phyloP scores from a whole-genome alignment of 352 stramenopile species.

The Phytophthora lateralis region DNA sequence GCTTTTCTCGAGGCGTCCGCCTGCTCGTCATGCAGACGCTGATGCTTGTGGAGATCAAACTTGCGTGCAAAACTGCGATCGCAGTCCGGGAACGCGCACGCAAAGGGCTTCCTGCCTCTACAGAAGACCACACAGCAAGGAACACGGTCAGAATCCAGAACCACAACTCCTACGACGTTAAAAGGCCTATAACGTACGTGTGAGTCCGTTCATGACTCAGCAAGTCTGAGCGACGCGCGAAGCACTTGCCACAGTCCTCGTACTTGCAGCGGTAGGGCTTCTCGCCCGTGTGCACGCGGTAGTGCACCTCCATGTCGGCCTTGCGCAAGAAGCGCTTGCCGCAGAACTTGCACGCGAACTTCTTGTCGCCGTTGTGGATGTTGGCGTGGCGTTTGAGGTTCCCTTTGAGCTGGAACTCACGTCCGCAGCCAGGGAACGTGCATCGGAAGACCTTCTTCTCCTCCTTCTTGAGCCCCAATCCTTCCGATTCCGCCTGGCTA shows the following conservation, averaged over 20 bases:
- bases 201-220: slow-evolving; percentile 80
- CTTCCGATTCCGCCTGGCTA: background rate
- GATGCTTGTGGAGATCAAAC: slow-evolving; percentile 81
- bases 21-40: slow-evolving; percentile 52
- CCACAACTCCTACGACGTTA: background rate
- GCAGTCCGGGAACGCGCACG: slow-evolving; percentile 56
- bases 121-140: slow-evolving; percentile 7
- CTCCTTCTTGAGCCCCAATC: slow-evolving; percentile 2
- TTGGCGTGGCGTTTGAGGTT: slow-evolving; percentile 68
- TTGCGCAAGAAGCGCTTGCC: slow-evolving; percentile 70
- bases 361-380: slow-evolving; percentile 62
- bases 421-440: slow-evolving; percentile 54
- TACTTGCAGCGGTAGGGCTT: slow-evolving; percentile 75
- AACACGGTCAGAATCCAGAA: slow-evolving; percentile 14
- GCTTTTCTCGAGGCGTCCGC: slow-evolving; percentile 12
- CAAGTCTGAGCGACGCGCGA: slow-evolving; percentile 74
- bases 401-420: slow-evolving; percentile 68
- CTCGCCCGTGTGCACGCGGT: slow-evolving; percentile 76
- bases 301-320: slow-evolving; percentile 78
- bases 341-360: slow-evolving; percentile 70
- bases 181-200: slow-evolving; percentile 32
- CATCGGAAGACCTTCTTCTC: slow-evolving; percentile 46
- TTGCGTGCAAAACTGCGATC: slow-evolving; percentile 55
- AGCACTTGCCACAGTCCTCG: slow-evolving; percentile 57
- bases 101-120: slow-evolving; percentile 69